These are phyloP conservation scores for Metschnikowia lachancei DNA, from an alignment of 805 yeast genomes.

Conservation along the genomic window DNA sequence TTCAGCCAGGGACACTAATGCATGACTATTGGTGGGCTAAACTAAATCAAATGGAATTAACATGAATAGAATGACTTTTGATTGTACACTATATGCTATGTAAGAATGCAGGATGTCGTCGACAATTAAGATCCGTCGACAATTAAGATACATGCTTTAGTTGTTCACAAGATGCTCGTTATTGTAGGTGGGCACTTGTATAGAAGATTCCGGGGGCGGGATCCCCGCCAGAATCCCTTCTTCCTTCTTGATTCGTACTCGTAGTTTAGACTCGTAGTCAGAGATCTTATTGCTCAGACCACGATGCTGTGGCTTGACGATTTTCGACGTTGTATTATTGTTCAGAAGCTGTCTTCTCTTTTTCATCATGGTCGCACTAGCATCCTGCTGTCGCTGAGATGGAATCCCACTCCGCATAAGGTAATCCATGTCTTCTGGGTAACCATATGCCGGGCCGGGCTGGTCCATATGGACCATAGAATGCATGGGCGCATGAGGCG, in stretches of 20 bases:
- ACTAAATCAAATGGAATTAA: too few species aligned
- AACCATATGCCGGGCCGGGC: conserved; percentile 7
- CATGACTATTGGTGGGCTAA: not conserved
- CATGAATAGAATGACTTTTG: conserved; percentile 1
- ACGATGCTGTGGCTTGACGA: conserved; percentile 13
- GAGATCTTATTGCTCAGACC: not conserved
- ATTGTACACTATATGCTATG: not conserved
- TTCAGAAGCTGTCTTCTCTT: conserved; percentile 28
- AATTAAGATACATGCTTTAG: not conserved
- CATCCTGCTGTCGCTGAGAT: conserved; percentile 32
- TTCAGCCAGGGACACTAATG: conserved; percentile 26
- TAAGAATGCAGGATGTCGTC: not conserved
- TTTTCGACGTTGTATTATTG: conserved; percentile 1
- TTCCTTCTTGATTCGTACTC: conserved; percentile 10
- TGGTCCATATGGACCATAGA: conserved; percentile 11
- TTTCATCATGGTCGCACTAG: conserved; percentile 34
- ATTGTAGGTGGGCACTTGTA: conserved; percentile 1
- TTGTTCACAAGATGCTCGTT: not conserved
- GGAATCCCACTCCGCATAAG: conserved; percentile 12
- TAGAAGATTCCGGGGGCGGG: conserved; percentile 11
- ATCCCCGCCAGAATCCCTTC: conserved; percentile 5
- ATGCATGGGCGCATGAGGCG: conserved; percentile 9
- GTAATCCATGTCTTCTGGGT: conserved; percentile 13
- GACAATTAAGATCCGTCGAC: not conserved
- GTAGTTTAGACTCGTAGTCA: conserved; percentile 12